A percentile compares a stretch with the other conserved stretches of the same genome.
Evolutionary conservation across 1,284 basidiomycete genomes (phyloP).

Genomic region (Marasmius fiardii): DNA sequence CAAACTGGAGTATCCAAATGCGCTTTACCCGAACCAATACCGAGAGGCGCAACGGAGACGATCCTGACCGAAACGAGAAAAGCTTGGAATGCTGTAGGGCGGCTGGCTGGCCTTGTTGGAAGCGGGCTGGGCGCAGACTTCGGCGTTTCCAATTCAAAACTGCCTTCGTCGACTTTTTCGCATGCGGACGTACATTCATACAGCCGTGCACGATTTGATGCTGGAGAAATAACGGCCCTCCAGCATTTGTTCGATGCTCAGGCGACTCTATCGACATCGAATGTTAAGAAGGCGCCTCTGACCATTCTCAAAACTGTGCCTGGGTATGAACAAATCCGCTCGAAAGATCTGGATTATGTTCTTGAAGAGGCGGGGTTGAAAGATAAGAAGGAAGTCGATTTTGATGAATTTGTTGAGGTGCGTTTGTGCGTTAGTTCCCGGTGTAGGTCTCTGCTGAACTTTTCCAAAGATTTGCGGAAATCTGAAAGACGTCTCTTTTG

Average conservation of each 20-base stretch:
- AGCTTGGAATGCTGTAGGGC: conserved; percentile 23
- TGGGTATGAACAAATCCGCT: conserved; percentile 49
- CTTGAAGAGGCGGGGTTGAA: conserved; percentile 73
- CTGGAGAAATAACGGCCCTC: conserved; percentile 44
- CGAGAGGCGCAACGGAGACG: conserved; percentile 32
- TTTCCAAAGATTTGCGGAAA: conserved; percentile 68
- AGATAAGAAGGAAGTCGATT: conserved; percentile 51
- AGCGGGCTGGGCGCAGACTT: conserved; percentile 25
- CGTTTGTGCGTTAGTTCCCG: conserved; percentile 20
- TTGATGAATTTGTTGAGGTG: conserved; percentile 83
- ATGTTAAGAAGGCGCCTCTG: conserved; percentile 29
- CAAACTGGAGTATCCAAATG: background rate
- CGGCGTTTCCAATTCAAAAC: conserved; percentile 23
- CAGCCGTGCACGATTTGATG: conserved; percentile 62
- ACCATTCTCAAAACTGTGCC: conserved; percentile 44
- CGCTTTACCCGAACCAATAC: conserved; percentile 21
- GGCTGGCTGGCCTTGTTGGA: conserved; percentile 15
- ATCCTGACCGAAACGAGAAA: conserved; percentile 22
- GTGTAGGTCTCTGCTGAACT: conserved; percentile 12
- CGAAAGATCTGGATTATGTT: conserved; percentile 69
- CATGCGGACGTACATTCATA: conserved; percentile 32
- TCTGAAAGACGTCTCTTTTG: conserved; percentile 75
- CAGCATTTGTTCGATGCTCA: background rate
- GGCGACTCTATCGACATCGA: conserved; percentile 20
- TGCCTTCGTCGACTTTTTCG: conserved; percentile 22